phyloP scores from a whole-genome alignment of 148 eudicot genomes.

The Nepenthes gracilis region DNA sequence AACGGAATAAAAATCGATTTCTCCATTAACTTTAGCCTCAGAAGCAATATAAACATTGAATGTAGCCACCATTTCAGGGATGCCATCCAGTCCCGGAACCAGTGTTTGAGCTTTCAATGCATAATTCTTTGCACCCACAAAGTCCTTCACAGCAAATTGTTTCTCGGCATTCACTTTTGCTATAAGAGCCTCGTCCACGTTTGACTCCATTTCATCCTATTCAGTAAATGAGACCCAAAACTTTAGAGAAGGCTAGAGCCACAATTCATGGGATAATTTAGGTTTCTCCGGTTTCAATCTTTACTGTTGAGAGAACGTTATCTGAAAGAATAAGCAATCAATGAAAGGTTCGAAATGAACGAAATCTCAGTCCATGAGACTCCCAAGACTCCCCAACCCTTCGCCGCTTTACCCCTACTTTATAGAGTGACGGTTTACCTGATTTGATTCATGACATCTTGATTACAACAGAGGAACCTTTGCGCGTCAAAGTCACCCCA shows the following conservation, averaged over 20 bases:
- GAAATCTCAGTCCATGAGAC: no score
- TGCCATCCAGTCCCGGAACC: slow-evolving; percentile 83
- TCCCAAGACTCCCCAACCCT: no score
- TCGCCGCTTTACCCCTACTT: no score
- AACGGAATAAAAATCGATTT: slow-evolving; percentile 73
- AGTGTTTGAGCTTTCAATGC: slow-evolving; percentile 76
- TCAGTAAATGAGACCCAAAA: slow-evolving; percentile 11
- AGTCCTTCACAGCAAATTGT: slow-evolving; percentile 64
- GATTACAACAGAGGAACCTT: no score
- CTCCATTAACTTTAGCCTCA: slow-evolving; percentile 53
- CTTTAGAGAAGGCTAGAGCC: slow-evolving; percentile 23
- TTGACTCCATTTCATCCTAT: slow-evolving; percentile 49
- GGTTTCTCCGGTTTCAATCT: neutral
- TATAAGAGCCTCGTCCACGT: slow-evolving; percentile 66
- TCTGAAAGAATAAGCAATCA: slow-evolving; percentile 3
- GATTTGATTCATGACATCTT: no score
- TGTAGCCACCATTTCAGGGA: slow-evolving; percentile 88
- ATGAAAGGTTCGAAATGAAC: no score
- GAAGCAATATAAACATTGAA: slow-evolving; percentile 66
- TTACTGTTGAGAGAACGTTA: neutral
- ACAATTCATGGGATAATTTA: slow-evolving; percentile 15
- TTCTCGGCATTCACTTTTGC: slow-evolving; percentile 78
- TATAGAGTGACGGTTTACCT: no score
- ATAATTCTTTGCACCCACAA: slow-evolving; percentile 54
- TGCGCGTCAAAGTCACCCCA: no score